phyloP scores from a whole-genome alignment of 129 eudicot genomes.

The Ambrosia trifida region DNA sequence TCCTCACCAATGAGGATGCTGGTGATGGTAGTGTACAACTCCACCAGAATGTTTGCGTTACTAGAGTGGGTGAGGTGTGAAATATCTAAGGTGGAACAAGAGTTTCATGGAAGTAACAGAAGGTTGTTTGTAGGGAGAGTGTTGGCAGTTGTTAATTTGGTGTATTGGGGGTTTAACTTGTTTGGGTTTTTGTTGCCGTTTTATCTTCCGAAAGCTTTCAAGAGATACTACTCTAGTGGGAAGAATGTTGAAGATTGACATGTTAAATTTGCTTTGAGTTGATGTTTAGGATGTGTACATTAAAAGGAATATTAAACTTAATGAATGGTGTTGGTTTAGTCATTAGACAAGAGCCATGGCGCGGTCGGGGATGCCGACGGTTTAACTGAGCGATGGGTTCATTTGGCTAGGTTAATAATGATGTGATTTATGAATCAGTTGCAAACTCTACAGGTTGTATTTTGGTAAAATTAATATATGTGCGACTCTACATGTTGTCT shows the following conservation, averaged over 20 bases:
- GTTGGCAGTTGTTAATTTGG: slow-evolving; percentile 61
- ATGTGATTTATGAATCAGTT: too few species aligned
- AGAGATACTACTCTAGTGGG: slow-evolving; percentile 44
- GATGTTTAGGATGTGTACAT: too few species aligned
- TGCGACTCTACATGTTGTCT: too few species aligned
- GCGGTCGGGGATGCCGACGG: too few species aligned
- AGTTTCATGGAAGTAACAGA: slow-evolving; percentile 27
- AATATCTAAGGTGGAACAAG: slow-evolving; percentile 38
- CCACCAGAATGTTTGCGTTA: slow-evolving; percentile 52
- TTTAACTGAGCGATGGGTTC: too few species aligned
- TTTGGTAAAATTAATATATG: too few species aligned
- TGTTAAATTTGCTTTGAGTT: too few species aligned
- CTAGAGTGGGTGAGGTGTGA: slow-evolving; percentile 70
- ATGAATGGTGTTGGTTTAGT: too few species aligned
- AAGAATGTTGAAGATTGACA: slow-evolving; percentile 21
- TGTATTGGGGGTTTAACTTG: slow-evolving; percentile 71
- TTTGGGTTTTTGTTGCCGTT: slow-evolving; percentile 81
- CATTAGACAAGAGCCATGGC: too few species aligned
- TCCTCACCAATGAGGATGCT: slow-evolving; percentile 63
- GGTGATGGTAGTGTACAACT: slow-evolving; percentile 71
- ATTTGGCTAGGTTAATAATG: too few species aligned
- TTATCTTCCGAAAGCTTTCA: slow-evolving; percentile 66
- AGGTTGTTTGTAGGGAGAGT: slow-evolving; percentile 62
- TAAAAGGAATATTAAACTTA: too few species aligned
- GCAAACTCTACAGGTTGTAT: too few species aligned